Evolutionary conservation across 106 monocot species (phyloP).

Genomic region (Acanthochlamys bracteata): DNA sequence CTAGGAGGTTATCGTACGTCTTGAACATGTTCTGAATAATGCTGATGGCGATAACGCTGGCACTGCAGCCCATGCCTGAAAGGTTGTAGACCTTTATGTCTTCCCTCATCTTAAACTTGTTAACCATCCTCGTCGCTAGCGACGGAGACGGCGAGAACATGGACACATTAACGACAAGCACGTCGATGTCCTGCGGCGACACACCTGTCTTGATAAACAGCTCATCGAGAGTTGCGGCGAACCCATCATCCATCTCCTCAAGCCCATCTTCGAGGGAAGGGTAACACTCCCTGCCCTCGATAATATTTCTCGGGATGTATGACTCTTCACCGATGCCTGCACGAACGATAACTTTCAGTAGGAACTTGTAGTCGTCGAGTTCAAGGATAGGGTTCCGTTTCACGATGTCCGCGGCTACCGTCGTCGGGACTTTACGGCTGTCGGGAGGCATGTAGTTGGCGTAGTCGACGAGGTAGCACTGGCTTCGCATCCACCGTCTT

Average conservation of each 20-base stretch:
- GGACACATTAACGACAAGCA: slow-evolving; percentile 21
- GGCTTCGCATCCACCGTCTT: background rate
- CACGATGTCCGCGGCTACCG: slow-evolving; percentile 18
- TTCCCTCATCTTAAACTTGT: slow-evolving; percentile 8
- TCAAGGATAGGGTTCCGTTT: slow-evolving; percentile 1
- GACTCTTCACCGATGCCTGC: slow-evolving; percentile 29
- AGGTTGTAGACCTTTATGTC: slow-evolving; percentile 25
- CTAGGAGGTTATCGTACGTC: background rate
- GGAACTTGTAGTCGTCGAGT: slow-evolving; percentile 6
- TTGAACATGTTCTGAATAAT: slow-evolving; percentile 15
- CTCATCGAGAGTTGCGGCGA: slow-evolving; percentile 18
- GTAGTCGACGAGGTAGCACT: slow-evolving; percentile 12
- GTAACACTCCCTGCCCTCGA: slow-evolving; percentile 7
- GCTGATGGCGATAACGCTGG: slow-evolving; percentile 16
- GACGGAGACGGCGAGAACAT: slow-evolving; percentile 24
- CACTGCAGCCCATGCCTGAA: slow-evolving; percentile 34
- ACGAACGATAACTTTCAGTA: slow-evolving; percentile 11
- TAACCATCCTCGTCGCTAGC: slow-evolving; percentile 21
- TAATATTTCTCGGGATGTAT: slow-evolving; percentile 20
- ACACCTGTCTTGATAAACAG: slow-evolving; percentile 17
- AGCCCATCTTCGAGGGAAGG: slow-evolving; percentile 8
- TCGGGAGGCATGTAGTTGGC: slow-evolving; percentile 5
- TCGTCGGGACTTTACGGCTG: background rate
- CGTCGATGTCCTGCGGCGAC: slow-evolving; percentile 4
- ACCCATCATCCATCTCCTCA: slow-evolving; percentile 26